Percentiles rank a stretch among this genome's conserved stretches.
phyloP scores from a whole-genome alignment of 257 asterid species.

The Nicotiana benthamiana region DNA sequence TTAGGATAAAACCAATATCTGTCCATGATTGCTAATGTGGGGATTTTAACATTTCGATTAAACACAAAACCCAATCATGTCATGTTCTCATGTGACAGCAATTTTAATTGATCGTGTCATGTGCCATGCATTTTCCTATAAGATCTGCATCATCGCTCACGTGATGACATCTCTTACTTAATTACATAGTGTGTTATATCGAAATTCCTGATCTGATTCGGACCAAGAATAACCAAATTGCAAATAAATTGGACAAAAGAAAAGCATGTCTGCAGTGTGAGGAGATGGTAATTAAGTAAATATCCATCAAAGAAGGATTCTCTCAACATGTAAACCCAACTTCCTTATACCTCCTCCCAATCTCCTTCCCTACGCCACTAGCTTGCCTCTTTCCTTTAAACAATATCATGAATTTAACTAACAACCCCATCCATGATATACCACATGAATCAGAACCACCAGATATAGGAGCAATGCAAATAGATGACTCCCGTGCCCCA shows the following conservation, averaged over 20 bases:
- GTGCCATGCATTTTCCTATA: slow-evolving; percentile 19
- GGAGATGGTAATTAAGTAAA: no score
- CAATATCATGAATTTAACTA: no score
- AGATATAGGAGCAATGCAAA: no score
- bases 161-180: slow-evolving; percentile 20
- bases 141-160: slow-evolving; percentile 22
- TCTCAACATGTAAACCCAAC: no score
- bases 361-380: no score
- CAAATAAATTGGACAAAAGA: not conserved
- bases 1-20: slow-evolving; percentile 1
- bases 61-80: not conserved
- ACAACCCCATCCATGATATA: no score
- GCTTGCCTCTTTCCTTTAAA: no score
- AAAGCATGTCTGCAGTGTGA: not conserved
- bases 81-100: not conserved
- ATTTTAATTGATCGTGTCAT: slow-evolving; percentile 8
- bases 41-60: not conserved
- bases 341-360: no score
- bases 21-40: slow-evolving; percentile 5
- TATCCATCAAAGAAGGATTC: no score
- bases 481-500: no score
- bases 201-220: not conserved
- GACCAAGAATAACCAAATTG: not conserved
- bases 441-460: no score
- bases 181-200: slow-evolving; percentile 2